phyloP scores from a whole-genome alignment of 352 stramenopile species.

The Sclerospora graminicola region DNA sequence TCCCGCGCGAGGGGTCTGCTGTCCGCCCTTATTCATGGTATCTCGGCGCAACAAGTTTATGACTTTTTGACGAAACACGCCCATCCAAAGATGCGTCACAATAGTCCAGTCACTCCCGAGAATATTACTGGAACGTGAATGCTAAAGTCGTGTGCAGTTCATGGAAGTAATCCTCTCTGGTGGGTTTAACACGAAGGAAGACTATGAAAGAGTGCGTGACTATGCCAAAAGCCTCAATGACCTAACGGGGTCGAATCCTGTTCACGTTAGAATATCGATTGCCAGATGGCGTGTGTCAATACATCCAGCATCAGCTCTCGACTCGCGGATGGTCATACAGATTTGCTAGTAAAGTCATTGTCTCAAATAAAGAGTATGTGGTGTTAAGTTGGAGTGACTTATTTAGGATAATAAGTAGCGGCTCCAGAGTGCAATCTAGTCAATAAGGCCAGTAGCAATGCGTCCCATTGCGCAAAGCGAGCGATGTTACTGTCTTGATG shows the following conservation, averaged over 20 bases:
- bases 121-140: constrained; percentile 86
- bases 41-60: constrained; percentile 88
- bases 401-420: constrained; percentile 28
- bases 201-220: constrained; percentile 72
- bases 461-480: constrained; percentile 18
- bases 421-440: constrained; percentile 9
- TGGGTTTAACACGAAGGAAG: constrained; percentile 73
- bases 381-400: constrained; percentile 13
- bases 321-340: constrained; percentile 6
- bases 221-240: constrained; percentile 62
- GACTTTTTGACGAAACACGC: constrained; percentile 87
- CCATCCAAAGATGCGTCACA: constrained; percentile 71
- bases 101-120: constrained; percentile 67
- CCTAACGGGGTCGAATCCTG: constrained; percentile 71
- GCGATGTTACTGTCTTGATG: constrained; percentile 11
- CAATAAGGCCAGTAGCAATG: constrained; percentile 7
- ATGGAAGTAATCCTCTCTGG: constrained; percentile 78
- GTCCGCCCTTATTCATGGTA: constrained; percentile 82
- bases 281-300: constrained; percentile 52
- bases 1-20: constrained; percentile 82
- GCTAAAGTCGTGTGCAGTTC: constrained; percentile 83
- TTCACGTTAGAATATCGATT: constrained; percentile 75
- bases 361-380: neutral
- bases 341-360: neutral
- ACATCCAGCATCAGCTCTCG: constrained; percentile 57